These are phyloP conservation scores for Aureobasidium sp. DNA, from an alignment of 2,329 filamentous ascomycete species.

Conservation along the genomic window DNA sequence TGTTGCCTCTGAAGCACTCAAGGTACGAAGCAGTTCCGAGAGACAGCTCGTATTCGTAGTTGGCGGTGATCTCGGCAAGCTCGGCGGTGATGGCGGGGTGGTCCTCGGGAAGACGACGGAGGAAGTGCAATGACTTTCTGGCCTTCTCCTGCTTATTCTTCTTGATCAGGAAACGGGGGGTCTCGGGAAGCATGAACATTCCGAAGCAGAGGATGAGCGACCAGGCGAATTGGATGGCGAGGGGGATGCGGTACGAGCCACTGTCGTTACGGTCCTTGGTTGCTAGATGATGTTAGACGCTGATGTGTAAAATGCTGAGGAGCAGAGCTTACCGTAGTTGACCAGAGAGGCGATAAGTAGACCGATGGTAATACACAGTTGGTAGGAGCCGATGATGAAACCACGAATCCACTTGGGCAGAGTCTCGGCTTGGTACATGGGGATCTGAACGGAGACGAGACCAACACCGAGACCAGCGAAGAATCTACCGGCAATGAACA, in stretches of 20 bases:
- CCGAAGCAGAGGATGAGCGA: constrained; percentile 64
- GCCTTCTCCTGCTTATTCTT: constrained; percentile 60
- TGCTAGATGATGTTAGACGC: background rate
- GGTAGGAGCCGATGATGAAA: constrained; percentile 67
- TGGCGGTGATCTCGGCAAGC: constrained; percentile 22
- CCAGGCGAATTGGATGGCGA: constrained; percentile 70
- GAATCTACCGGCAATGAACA: constrained; percentile 20
- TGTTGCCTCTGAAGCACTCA: constrained; percentile 46
- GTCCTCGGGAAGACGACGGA: constrained; percentile 21
- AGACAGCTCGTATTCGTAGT: constrained; percentile 20
- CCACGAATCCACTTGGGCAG: constrained; percentile 65
- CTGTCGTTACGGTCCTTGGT: constrained; percentile 56
- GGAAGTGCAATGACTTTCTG: constrained; percentile 43
- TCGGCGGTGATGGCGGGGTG: constrained; percentile 22
- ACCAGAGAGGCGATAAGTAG: constrained; percentile 65
- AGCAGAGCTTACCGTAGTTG: constrained; percentile 45
- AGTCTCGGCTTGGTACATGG: constrained; percentile 78
- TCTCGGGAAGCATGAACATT: constrained; percentile 69
- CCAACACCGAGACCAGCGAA: constrained; percentile 21
- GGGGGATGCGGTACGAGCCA: constrained; percentile 59
- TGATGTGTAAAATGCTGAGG: background rate
- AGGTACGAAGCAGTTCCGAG: constrained; percentile 16
- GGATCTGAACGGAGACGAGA: constrained; percentile 57
- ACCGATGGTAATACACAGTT: constrained; percentile 72
- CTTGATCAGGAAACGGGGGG: constrained; percentile 74